Evolutionary conservation across 2,329 filamentous ascomycete species (phyloP), one percentile per base, ranked within the genome.

Genomic region (Colletotrichum falcatum): DNA sequence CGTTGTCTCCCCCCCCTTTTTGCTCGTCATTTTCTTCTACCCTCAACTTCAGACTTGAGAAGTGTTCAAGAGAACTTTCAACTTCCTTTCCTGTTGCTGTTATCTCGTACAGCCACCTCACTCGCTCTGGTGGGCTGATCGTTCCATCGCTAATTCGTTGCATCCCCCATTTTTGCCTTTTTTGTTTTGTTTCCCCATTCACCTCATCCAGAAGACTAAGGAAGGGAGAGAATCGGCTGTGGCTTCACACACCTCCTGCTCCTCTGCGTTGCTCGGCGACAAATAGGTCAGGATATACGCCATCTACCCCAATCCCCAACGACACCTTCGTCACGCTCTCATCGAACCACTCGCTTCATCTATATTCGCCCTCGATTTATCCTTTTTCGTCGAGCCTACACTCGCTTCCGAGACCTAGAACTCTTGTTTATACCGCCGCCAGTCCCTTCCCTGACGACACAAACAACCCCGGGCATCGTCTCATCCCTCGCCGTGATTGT

Each of bases 91-190:
- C 70, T 72, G 11, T 73, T 75, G 66, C 66, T 75, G 76, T 54
- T 78, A 76, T 74, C 71, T 75, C 72, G 28, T 65, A 62, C 73
- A 66, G 61, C 82, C 81, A 81, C 83, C 83, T 89, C 88, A 87
- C 83, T 90, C 88, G 88, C 84, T 90, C 82, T 85, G 85, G 85
- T 84, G 83, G 82, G 78, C 81, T 82, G 77, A 76, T 53, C 74
- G 73, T 75, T 65, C 79, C 71, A 75, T 84, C 82, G 78, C 80
- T 84, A 74, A 76, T 73, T 73, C 65, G 66, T 73, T 60, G 61
- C 66, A 59, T 61, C 72, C 74, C 67, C 53, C 28, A 74, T 72
- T 69, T 69, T 68, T 44, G 14, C 35, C 72, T 73, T 72, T n/a
- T n/a, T n/a, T n/a, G n/a, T n/a, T n/a, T 72, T 74, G 71, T 18